Evolutionary conservation across 768 basidiomycete species (phyloP), one percentile per base, ranked within the genome.

Genomic region (Pleurotus djamor): DNA sequence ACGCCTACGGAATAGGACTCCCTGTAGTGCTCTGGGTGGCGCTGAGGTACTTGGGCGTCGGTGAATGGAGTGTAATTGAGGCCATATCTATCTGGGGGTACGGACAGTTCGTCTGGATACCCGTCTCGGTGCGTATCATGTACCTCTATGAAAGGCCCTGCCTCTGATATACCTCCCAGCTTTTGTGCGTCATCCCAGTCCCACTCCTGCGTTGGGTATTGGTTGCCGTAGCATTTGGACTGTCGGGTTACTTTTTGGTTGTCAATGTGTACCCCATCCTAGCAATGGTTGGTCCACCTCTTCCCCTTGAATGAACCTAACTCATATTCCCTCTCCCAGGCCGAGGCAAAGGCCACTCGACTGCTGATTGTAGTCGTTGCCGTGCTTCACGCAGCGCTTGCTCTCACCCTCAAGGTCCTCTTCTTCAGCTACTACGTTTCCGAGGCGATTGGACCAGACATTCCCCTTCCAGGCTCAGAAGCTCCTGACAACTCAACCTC

Each of bases 241-340:
- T 94, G 16, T 98, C 96, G 5, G 94, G 94, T 2, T 94, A 85
- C 76, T 98, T 95, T 80, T 80, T 99, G 33, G 78, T 81, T 12
- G 79, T 80, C 21, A 94, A 95, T 66, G 84, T 97, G 48, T 98
- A 97, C 65, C 96, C 96, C 3, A 83, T 97, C 55, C 85, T 98
- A 33, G 86, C 91, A 37, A 82, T 85, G 7, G 94, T 96, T 65
- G 65, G 90, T 79, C 6, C 56, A 16, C 50, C 14, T 35, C 45
- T 21, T 17, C 13, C 7, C 59, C 55, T 6, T 16, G 57, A 50
- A 57, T 12, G 37, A 17, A 50, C 17, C 6, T 38, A n/a, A 7
- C 59, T 55, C 32, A 44, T 41, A 32, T 62, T 34, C 56, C 45
- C 16, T 52, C 55, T 59, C 2, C 17, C 63, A 94, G 91, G 92